These are phyloP conservation scores for Arthroderma sp. DNA, from an alignment of 2,329 filamentous ascomycete genomes.

Conservation along the genomic window DNA sequence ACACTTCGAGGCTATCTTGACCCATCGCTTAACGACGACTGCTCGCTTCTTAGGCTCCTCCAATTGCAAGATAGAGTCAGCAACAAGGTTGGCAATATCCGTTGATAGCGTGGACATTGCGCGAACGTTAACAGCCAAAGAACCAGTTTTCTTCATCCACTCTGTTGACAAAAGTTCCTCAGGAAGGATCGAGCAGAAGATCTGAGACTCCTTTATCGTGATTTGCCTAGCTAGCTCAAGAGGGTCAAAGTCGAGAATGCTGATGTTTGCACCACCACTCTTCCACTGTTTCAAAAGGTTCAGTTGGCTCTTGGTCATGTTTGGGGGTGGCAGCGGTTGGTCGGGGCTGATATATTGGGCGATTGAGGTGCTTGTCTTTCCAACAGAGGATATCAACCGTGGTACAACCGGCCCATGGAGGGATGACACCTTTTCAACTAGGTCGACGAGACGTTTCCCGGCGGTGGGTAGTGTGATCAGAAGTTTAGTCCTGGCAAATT, in stretches of 20 bases:
- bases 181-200: slow-evolving; percentile 84
- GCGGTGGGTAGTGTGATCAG: slow-evolving; percentile 58
- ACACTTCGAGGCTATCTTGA: slow-evolving; percentile 81
- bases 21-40: slow-evolving; percentile 88
- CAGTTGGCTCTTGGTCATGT: slow-evolving; percentile 64
- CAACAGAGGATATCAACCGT: slow-evolving; percentile 70
- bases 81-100: slow-evolving; percentile 81
- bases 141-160: slow-evolving; percentile 81
- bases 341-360: slow-evolving; percentile 60
- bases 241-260: slow-evolving; percentile 80
- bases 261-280: slow-evolving; percentile 55
- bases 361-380: slow-evolving; percentile 70
- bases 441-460: slow-evolving; percentile 65
- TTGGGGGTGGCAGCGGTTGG: slow-evolving; percentile 55
- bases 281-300: slow-evolving; percentile 63
- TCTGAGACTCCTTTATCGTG: slow-evolving; percentile 78
- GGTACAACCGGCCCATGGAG: slow-evolving; percentile 66
- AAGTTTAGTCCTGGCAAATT: slow-evolving; percentile 68
- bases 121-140: slow-evolving; percentile 75
- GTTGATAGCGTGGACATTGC: slow-evolving; percentile 89
- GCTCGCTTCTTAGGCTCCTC: slow-evolving; percentile 91
- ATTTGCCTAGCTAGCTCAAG: slow-evolving; percentile 84
- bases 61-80: slow-evolving; percentile 77
- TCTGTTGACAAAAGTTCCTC: slow-evolving; percentile 85
- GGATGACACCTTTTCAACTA: slow-evolving; percentile 65